phyloP scores from a whole-genome alignment of 2,329 filamentous ascomycete species.

The Alternaria conjuncta region DNA sequence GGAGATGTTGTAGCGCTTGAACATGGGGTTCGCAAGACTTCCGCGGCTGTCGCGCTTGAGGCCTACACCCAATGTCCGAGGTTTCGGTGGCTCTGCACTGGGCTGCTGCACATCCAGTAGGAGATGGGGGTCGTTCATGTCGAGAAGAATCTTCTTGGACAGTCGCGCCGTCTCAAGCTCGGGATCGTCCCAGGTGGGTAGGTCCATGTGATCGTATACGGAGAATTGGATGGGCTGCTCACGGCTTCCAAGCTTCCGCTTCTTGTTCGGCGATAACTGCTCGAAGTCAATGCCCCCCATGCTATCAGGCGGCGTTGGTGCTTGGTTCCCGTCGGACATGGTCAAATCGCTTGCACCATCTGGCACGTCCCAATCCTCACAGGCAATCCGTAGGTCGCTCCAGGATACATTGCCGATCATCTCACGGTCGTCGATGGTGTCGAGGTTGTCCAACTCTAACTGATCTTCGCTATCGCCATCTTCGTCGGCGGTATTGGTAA shows the following conservation, averaged over 20 bases:
- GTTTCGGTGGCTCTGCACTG: constrained; percentile 67
- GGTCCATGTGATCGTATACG: constrained; percentile 44
- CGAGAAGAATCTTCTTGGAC: constrained; percentile 79
- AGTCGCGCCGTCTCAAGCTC: constrained; percentile 74
- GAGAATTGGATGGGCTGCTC: constrained; percentile 37
- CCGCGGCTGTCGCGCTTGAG: constrained; percentile 72
- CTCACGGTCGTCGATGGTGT: constrained; percentile 65
- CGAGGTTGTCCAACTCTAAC: constrained; percentile 56
- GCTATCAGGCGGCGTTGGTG: constrained; percentile 35
- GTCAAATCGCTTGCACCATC: constrained; percentile 34
- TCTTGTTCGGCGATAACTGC: constrained; percentile 60
- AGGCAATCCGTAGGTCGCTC: constrained; percentile 83
- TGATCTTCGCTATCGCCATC: constrained; percentile 53
- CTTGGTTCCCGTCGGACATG: constrained; percentile 38
- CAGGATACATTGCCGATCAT: constrained; percentile 76
- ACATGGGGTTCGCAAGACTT: constrained; percentile 74
- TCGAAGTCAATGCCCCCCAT: constrained; percentile 34
- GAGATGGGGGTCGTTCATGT: constrained; percentile 86
- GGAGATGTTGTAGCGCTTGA: constrained; percentile 89
- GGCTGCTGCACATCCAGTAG: constrained; percentile 79
- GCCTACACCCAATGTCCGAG: constrained; percentile 56
- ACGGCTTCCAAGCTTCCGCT: constrained; percentile 62
- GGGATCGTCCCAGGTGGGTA: constrained; percentile 80
- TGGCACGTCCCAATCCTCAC: constrained; percentile 80
- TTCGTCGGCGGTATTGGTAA: constrained; percentile 51